Evolutionary conservation across 2,329 filamentous ascomycete genomes (phyloP).

Genomic region (Stemphylium lycopersici): DNA sequence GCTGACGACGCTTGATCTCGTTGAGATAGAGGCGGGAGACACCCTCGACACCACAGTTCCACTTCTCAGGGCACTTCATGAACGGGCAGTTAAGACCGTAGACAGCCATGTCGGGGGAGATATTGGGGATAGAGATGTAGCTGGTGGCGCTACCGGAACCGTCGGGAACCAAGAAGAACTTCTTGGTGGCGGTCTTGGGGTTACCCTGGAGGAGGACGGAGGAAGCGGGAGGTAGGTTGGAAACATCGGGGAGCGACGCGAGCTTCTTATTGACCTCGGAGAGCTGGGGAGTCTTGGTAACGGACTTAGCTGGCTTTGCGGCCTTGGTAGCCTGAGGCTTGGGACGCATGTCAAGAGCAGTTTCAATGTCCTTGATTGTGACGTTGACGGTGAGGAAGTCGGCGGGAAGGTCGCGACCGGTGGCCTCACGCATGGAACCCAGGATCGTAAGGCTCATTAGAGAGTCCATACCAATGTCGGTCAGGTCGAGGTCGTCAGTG

Average conservation of each 20-base stretch:
- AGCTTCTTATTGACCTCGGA: slow-evolving; percentile 58
- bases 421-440: slow-evolving; percentile 58
- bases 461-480: slow-evolving; percentile 63
- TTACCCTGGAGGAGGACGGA: slow-evolving; percentile 65
- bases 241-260: slow-evolving; percentile 48
- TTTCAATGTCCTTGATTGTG: slow-evolving; percentile 69
- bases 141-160: slow-evolving; percentile 68
- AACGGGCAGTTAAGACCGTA: slow-evolving; percentile 71
- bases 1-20: slow-evolving; percentile 75
- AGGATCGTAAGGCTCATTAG: slow-evolving; percentile 60
- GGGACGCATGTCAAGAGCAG: slow-evolving; percentile 63
- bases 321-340: slow-evolving; percentile 48
- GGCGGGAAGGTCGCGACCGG: slow-evolving; percentile 57
- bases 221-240: slow-evolving; percentile 54
- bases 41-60: slow-evolving; percentile 68
- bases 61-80: slow-evolving; percentile 71
- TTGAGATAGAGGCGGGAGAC: slow-evolving; percentile 69
- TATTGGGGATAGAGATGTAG: slow-evolving; percentile 66
- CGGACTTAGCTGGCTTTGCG: slow-evolving; percentile 24
- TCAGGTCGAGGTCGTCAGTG: slow-evolving; percentile 64
- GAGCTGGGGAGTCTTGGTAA: slow-evolving; percentile 47
- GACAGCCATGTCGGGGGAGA: slow-evolving; percentile 57
- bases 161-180: slow-evolving; percentile 60
- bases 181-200: slow-evolving; percentile 62
- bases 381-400: slow-evolving; percentile 66